These are phyloP conservation scores for Murraya koenigii DNA, from an alignment of 345 rosid genomes.

Conservation along the genomic window DNA sequence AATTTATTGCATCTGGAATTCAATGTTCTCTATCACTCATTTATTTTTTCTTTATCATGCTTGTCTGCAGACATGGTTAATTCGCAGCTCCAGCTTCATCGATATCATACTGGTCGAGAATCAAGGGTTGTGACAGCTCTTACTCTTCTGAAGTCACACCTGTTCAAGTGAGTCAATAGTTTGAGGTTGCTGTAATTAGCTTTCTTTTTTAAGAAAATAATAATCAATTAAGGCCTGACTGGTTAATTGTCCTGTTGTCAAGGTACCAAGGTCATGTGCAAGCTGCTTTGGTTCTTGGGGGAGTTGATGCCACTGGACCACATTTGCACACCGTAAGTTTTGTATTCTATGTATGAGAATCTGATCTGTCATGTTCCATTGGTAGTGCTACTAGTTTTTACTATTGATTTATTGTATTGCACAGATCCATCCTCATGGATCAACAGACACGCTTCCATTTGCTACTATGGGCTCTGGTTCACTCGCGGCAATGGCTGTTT, in stretches of 20 bases:
- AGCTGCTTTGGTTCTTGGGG: slow-evolving; percentile 86
- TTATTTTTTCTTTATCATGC: neutral
- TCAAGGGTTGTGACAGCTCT: slow-evolving; percentile 74
- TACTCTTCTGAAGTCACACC: slow-evolving; percentile 71
- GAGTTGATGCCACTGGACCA: slow-evolving; percentile 79
- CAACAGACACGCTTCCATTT: slow-evolving; percentile 70
- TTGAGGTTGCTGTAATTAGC: neutral
- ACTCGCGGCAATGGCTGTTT: slow-evolving; percentile 78
- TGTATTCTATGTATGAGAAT: slow-evolving; percentile 8
- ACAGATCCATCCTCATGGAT: slow-evolving; percentile 85
- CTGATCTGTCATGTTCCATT: neutral
- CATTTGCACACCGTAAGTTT: slow-evolving; percentile 71
- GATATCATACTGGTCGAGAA: slow-evolving; percentile 72
- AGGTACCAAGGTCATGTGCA: slow-evolving; percentile 71
- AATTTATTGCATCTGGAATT: neutral
- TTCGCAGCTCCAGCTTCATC: slow-evolving; percentile 73
- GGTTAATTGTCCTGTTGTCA: slow-evolving; percentile 10
- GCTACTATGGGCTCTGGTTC: slow-evolving; percentile 93
- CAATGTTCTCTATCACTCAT: neutral
- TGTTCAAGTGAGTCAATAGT: slow-evolving; percentile 45
- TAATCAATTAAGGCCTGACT: slow-evolving; percentile 18
- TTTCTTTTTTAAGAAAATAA: neutral
- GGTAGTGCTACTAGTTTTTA: neutral
- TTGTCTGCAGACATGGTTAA: slow-evolving; percentile 63
- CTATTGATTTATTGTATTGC: slow-evolving; percentile 6